A percentile compares a stretch with the other conserved stretches of the same genome.
phyloP scores from a whole-genome alignment of 306 rosid genomes.

The Datisca glomerata region DNA sequence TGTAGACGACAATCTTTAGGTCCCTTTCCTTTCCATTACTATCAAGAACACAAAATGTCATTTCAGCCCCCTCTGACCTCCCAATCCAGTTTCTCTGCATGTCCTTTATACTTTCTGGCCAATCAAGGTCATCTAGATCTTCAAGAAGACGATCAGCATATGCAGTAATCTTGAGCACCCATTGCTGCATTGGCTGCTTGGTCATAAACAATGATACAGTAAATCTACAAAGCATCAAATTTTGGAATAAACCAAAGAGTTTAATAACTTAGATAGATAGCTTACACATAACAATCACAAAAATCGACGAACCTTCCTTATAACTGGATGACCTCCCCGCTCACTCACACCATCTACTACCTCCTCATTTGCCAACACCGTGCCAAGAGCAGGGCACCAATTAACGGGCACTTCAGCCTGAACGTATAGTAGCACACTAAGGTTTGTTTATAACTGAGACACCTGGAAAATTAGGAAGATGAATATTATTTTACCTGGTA shows the following conservation, averaged over 20 bases:
- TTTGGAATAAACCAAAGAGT: conserved; percentile 24
- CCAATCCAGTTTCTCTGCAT: conserved; percentile 99
- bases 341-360: conserved; percentile 94
- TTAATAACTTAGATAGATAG: conserved; percentile 6
- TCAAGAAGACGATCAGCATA: conserved; percentile 97
- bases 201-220: conserved; percentile 82
- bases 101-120: conserved; percentile 97
- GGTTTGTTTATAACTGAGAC: conserved; percentile 7
- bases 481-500: conserved; percentile 57
- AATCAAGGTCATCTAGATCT: conserved; percentile 82
- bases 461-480: conserved; percentile 5
- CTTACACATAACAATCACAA: conserved; percentile 4
- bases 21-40: conserved; percentile 57
- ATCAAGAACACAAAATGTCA: conserved; percentile 62
- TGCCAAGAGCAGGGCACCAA: conserved; percentile 99
- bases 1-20: conserved; percentile 55
- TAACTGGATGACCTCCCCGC: conserved; percentile 93
- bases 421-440: conserved; percentile 13
- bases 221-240: conserved; percentile 55
- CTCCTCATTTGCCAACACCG: conserved; percentile 98
- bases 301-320: conserved; percentile 54
- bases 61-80: conserved; percentile 95
- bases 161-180: conserved; percentile 99
- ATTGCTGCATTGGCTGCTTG: conserved; percentile 99
- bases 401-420: conserved; percentile 99